A percentile compares a stretch with the other conserved stretches of the same genome.
phyloP scores from a whole-genome alignment of 1,139 yeast genomes.

The Wickerhamomyces sp. region DNA sequence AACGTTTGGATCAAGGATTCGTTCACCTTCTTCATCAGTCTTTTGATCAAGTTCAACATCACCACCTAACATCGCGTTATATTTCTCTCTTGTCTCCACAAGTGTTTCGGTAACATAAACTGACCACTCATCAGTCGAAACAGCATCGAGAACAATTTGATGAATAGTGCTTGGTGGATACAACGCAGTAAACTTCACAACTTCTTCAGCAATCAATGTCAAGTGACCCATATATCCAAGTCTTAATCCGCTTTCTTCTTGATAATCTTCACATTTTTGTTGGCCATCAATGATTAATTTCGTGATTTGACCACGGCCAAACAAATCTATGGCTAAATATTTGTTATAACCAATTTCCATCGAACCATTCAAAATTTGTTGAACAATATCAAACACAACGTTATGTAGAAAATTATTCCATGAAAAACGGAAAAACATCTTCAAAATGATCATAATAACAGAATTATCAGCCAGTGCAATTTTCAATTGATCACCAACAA shows the following conservation, averaged over 20 bases:
- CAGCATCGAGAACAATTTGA: conserved; percentile 43
- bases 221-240: conserved; percentile 97
- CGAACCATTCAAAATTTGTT: conserved; percentile 91
- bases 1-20: conserved; percentile 29
- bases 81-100: conserved; percentile 83
- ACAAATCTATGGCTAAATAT: conserved; percentile 77
- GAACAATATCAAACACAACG: conserved; percentile 95
- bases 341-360: conserved; percentile 91
- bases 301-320: conserved; percentile 73
- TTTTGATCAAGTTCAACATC: conserved; percentile 23
- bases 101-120: conserved; percentile 71
- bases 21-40: conserved; percentile 2
- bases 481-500: conserved; percentile 86
- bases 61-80: conserved; percentile 93
- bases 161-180: conserved; percentile 61
- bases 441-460: conserved; percentile 69
- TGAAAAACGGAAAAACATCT: conserved; percentile 88
- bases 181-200: conserved; percentile 83
- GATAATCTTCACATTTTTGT: conserved; percentile 62
- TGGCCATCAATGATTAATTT: conserved; percentile 82
- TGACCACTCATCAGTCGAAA: conserved; percentile 56
- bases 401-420: conserved; percentile 98
- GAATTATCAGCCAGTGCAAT: conserved; percentile 80
- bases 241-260: conserved; percentile 62
- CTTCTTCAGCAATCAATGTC: conserved; percentile 93